Evolutionary conservation across 352 stramenopile genomes (phyloP), one percentile per base, ranked within the genome.

Genomic region (Globisporangium spinosum): DNA sequence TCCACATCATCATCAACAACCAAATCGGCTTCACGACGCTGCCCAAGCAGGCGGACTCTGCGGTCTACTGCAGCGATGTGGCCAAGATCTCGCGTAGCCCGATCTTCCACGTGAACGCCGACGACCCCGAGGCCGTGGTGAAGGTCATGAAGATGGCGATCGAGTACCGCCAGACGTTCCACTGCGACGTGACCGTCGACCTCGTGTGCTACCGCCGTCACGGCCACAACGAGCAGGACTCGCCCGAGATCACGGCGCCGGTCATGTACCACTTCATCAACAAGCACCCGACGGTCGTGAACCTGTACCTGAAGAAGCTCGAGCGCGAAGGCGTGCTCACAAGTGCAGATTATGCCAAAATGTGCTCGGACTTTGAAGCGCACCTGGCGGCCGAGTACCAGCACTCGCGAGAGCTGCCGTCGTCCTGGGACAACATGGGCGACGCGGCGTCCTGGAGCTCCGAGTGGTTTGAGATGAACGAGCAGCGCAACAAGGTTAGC

Each of bases 1-100:
- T 99, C 70, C 97, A 99, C 77, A 92, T 99, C 17, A 96, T 99
- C 69, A 97, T 99, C 64, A 99, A 99, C 83, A 99, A 99, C 73
- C 95, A 98, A 77, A 95, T 98, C 25, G 91, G 89, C 17, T 99
- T 99, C 78, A 99, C 98, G n/a, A 99, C 98, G 9, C 87, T 99
- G 69, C 97, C 97, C 17, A 97, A 98, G 71, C 93, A 99, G 71
- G 95, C 89, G 55, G 91, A 98, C 58, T 99, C 96, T 12, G 98
- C 97, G 7, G 87, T 97, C 6, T 99, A 99, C 78, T 98, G 94
- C 75, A 91, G 93, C 54, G 98, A 99, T 84, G 80, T 99, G 32
- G 98, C 95, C 23, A 99, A 99, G 80, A 97, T 97, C 49, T 98
- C 98, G 62, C 86, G 96, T 69, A 97, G 84, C 43, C 91, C 91